Conservation (phyloP, 2,329 filamentous ascomycete species). For the Alternaria gansuensis region DNA sequence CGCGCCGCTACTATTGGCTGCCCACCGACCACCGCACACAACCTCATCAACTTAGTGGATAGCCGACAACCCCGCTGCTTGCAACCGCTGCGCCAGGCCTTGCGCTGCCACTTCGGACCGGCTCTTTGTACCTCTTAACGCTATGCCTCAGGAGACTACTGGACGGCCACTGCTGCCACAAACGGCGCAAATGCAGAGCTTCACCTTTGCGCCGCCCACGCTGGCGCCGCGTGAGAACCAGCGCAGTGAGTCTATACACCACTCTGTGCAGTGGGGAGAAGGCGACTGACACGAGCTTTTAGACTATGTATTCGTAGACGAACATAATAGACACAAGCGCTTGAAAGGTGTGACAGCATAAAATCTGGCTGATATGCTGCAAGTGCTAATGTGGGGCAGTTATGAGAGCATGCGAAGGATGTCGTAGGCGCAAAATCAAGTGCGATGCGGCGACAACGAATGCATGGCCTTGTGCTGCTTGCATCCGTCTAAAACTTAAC, state of each 20-base stretch:
- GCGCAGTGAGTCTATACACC: constrained; percentile 71
- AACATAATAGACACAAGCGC: constrained; percentile 97
- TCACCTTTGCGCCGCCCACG: constrained; percentile 75
- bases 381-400: constrained; percentile 63
- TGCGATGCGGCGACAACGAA: constrained; percentile 97
- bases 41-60: constrained; percentile 39
- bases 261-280: not conserved
- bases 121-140: constrained; percentile 21
- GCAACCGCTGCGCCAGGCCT: constrained; percentile 33
- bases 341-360: constrained; percentile 75
- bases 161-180: constrained; percentile 72
- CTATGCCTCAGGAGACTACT: constrained; percentile 70
- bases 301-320: constrained; percentile 99
- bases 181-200: constrained; percentile 75
- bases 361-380: constrained; percentile 6
- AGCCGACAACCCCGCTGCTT: constrained; percentile 48
- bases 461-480: constrained; percentile 96
- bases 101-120: constrained; percentile 18
- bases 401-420: constrained; percentile 97
- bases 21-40: constrained; percentile 31
- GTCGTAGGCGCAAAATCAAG: constrained; percentile 94
- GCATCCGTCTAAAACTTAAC: constrained; percentile 88
- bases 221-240: constrained; percentile 76
- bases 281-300: constrained; percentile 35
- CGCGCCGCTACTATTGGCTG: constrained; percentile 40